Evolutionary conservation across 805 yeast species (phyloP).

Genomic region (Teunomyces panamensis): DNA sequence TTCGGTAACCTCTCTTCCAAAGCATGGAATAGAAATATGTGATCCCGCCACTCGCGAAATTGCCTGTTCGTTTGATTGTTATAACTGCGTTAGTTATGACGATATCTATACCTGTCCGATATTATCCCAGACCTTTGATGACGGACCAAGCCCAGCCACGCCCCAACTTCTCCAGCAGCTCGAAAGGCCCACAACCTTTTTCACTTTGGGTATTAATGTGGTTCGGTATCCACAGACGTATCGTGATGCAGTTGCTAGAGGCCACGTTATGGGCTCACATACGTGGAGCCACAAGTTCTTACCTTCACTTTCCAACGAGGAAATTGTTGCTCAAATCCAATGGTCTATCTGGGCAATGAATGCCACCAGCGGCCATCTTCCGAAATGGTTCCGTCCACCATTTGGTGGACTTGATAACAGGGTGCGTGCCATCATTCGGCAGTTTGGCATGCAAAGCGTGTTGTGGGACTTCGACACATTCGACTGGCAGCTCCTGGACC

Average conservation of each 20-base stretch:
- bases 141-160: conserved; percentile 85
- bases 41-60: conserved; percentile 28
- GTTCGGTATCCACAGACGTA: conserved; percentile 76
- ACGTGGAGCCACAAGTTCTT: conserved; percentile 91
- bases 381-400: conserved; percentile 95
- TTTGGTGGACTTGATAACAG: conserved; percentile 93
- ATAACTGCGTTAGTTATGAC: conserved; percentile 69
- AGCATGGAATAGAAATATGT: conserved; percentile 61
- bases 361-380: conserved; percentile 83
- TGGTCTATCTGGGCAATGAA: conserved; percentile 99
- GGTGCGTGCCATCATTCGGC: conserved; percentile 72
- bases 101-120: conserved; percentile 74
- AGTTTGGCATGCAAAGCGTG: conserved; percentile 83
- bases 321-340: conserved; percentile 82
- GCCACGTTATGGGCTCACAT: conserved; percentile 84
- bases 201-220: conserved; percentile 79
- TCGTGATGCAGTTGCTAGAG: conserved; percentile 48
- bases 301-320: conserved; percentile 74
- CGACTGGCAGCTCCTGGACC: conserved; percentile 73
- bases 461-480: conserved; percentile 90
- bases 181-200: conserved; percentile 64
- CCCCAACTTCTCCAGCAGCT: conserved; percentile 54
- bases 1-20: conserved; percentile 46
- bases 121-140: conserved; percentile 88
- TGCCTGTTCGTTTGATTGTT: conserved; percentile 82